Base-by-base conservation (phyloP, 1,284 basidiomycete species). In the Sporisorium iseilematis-ciliati region DNA sequence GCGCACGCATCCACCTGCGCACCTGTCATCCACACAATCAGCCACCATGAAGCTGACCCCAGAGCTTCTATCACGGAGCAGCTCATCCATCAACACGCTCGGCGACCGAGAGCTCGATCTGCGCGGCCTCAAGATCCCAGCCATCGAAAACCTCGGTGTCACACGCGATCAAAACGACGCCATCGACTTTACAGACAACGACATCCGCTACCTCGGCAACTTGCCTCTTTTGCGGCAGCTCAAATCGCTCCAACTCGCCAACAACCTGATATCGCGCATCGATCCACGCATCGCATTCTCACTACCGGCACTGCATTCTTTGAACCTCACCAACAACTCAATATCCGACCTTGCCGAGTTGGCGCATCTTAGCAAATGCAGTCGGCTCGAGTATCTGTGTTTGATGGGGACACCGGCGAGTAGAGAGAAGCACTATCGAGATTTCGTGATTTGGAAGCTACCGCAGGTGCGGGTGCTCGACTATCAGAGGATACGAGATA, bases 141-240 rank as follows among this genome's bases (percentile, higher is more conserved):
- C 93, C 57, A 99, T 99, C 85, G 97, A 99, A 91, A 99, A 99
- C 89, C 89, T 99, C 80, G 97, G 95, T 88, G 94, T 97, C 83
- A 97, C 93, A 86, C 93, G 93, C 91, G 92, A 97, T 88, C 94
- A 91, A 87, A 93, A 92, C 86, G 97, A 93, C 89, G 90, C 92
- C 71, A 93, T 99, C 85, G 96, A 99, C 88, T 89, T 97, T 63
- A 97, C 95, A 65, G 93, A 97, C 88, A 99, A 99, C 86, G 91
- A 94, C 71, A 92, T 99, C 87, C 88, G 91, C 70, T 90, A 90
- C 8, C 90, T 99, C 53, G 92, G 93, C 77, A 94, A 94, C 88
- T 87, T 97, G 71, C 91, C 94, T 58, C 88, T 93, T 75, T 89
- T 94, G 83, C 90, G 91, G 87, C 90, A 92, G 78, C 88, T 96